Conservation (phyloP, 805 yeast genomes). For the Candida anglica region DNA sequence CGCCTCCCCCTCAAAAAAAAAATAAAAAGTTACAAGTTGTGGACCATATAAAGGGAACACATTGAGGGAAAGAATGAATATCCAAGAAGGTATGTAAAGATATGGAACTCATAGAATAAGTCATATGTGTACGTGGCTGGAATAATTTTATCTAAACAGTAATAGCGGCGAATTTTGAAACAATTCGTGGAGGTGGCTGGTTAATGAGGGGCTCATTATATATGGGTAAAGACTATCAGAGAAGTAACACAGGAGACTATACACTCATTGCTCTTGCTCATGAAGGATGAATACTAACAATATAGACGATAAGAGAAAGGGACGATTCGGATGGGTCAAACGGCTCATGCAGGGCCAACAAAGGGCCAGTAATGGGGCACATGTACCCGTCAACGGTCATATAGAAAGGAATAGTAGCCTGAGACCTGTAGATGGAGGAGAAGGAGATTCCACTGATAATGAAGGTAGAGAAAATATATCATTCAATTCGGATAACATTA, state of each 20-base stretch:
- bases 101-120: no score
- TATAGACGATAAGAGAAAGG: conserved; percentile 4
- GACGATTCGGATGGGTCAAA: conserved; percentile 38
- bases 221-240: not conserved
- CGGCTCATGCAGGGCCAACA: conserved; percentile 36
- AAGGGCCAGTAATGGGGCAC: conserved; percentile 9
- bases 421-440: conserved; percentile 5
- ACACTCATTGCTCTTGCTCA: not conserved
- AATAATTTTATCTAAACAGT: not conserved
- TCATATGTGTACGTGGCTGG: not conserved
- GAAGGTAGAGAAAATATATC: conserved; percentile 1
- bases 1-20: not conserved
- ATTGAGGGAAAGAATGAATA: not conserved
- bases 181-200: no score
- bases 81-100: conserved; percentile 2
- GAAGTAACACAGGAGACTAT: not conserved
- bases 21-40: not conserved
- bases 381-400: not conserved
- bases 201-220: no score
- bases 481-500: conserved; percentile 13
- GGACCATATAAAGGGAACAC: not conserved
- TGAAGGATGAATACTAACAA: not conserved
- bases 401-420: conserved; percentile 10
- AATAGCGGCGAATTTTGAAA: no score
- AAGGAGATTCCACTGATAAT: not conserved